These are phyloP conservation scores for Coemansia sp. DNA, from an alignment of 192 early-diverging fungal species.

Conservation along the genomic window DNA sequence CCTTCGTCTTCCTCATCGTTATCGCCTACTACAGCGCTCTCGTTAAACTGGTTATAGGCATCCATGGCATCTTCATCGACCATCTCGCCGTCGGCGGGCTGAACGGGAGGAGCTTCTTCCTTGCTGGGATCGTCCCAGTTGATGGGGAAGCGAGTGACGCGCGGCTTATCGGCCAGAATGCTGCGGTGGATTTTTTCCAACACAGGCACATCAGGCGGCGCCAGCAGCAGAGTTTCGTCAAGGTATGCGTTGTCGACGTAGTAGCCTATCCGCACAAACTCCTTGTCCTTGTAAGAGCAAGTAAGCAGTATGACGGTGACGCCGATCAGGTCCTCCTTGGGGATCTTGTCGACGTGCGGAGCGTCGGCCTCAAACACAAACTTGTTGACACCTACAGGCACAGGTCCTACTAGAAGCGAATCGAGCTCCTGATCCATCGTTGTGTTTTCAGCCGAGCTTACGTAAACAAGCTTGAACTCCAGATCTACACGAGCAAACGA, in stretches of 20 bases:
- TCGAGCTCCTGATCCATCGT: constrained; percentile 89
- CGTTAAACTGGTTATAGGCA: constrained; percentile 12
- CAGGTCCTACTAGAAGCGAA: constrained; percentile 91
- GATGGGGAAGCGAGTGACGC: constrained; percentile 85
- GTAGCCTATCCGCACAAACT: constrained; percentile 97
- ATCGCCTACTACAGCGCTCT: constrained; percentile 13
- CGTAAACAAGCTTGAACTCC: constrained; percentile 97
- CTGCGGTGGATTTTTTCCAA: constrained; percentile 79
- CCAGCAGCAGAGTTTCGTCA: constrained; percentile 76
- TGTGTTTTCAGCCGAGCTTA: constrained; percentile 82
- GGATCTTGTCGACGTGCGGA: constrained; percentile 74
- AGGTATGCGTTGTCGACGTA: constrained; percentile 96
- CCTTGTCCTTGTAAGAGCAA: constrained; percentile 84
- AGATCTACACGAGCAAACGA: constrained; percentile 66
- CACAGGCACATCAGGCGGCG: constrained; percentile 69
- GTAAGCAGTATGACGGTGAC: constrained; percentile 90
- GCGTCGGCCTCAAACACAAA: constrained; percentile 83
- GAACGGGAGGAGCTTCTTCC: constrained; percentile 35
- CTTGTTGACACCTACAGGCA: constrained; percentile 92
- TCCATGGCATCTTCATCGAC: constrained; percentile 29
- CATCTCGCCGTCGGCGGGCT: constrained; percentile 16
- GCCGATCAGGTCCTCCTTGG: constrained; percentile 77
- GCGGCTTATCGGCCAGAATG: constrained; percentile 92
- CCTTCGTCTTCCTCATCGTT: constrained; percentile 20
- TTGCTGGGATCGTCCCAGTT: constrained; percentile 59